These are phyloP conservation scores for Bipolaris sorokiniana DNA, from an alignment of 2,329 filamentous ascomycete species.

Conservation along the genomic window DNA sequence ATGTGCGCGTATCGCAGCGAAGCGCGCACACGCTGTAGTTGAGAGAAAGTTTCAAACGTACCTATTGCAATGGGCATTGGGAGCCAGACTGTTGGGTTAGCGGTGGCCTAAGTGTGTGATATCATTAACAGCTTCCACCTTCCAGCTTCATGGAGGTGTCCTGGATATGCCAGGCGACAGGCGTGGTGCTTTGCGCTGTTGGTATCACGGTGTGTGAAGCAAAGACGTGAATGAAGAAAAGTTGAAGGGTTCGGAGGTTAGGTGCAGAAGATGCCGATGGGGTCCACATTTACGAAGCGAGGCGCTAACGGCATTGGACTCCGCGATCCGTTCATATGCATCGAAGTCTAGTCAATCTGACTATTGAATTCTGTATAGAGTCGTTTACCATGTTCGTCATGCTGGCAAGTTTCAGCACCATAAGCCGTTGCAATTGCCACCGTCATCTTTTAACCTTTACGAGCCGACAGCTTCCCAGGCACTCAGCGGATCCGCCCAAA, in stretches of 20 bases:
- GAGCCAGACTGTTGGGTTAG: neutral
- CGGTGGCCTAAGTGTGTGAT: neutral
- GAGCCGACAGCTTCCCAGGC: conserved; percentile 50
- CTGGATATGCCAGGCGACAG: neutral
- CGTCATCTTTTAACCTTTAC: neutral
- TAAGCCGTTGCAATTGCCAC: neutral
- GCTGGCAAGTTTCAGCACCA: too few species aligned
- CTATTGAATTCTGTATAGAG: neutral
- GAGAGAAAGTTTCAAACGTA: conserved; percentile 18
- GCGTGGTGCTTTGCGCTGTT: neutral
- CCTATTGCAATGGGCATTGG: conserved; percentile 1
- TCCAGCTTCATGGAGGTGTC: too few species aligned
- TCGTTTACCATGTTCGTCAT: neutral
- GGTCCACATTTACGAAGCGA: conserved; percentile 9
- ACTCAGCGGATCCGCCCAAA: conserved; percentile 54
- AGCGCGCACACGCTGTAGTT: conserved; percentile 1
- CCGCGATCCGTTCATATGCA: too few species aligned
- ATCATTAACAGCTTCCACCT: neutral
- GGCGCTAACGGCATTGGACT: conserved; percentile 11
- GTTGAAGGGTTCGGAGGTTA: conserved; percentile 8
- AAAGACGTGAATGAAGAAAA: conserved; percentile 13
- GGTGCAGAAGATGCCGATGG: conserved; percentile 5
- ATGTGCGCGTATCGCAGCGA: conserved; percentile 3
- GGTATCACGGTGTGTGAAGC: neutral
- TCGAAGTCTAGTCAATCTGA: neutral